These are phyloP conservation scores for Tripterygium wilfordii DNA, from an alignment of 177 flowering plant species.

Conservation along the genomic window DNA sequence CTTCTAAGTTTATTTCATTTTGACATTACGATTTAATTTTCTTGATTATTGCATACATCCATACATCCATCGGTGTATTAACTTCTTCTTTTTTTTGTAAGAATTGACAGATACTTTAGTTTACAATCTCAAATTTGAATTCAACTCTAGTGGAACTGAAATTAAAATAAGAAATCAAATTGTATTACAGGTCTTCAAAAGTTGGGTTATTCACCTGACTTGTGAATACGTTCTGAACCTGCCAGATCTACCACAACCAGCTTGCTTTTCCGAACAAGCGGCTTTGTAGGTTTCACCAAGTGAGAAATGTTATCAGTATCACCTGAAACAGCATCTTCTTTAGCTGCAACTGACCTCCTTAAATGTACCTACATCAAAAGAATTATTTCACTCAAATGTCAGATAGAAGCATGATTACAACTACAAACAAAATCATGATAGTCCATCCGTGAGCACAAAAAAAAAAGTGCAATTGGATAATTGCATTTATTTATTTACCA, in stretches of 20 bases:
- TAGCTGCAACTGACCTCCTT: slow-evolving; percentile 62
- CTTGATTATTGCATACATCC: no score
- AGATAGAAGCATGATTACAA: neutral
- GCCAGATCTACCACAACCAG: slow-evolving; percentile 94
- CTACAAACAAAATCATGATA: neutral
- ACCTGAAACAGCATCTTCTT: slow-evolving; percentile 40
- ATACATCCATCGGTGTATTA: no score
- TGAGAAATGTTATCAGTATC: slow-evolving; percentile 53
- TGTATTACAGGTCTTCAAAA: no score
- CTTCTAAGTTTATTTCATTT: no score
- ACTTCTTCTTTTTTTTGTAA: no score
- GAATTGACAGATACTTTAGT: no score
- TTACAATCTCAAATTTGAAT: no score
- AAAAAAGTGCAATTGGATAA: neutral
- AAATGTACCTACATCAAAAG: slow-evolving; percentile 62
- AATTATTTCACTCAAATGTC: neutral
- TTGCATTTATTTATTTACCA: slow-evolving; percentile 47
- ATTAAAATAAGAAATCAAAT: no score
- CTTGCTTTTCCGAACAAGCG: slow-evolving; percentile 84
- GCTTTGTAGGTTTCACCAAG: slow-evolving; percentile 46
- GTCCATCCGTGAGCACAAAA: neutral
- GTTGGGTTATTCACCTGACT: slow-evolving; percentile 61
- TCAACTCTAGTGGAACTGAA: no score
- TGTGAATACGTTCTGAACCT: slow-evolving; percentile 95
- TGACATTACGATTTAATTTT: no score